A percentile compares a stretch with the other conserved stretches of the same genome.
phyloP scores from a whole-genome alignment of 139 green algal genomes.

The Raphidocelis subcapitata region DNA sequence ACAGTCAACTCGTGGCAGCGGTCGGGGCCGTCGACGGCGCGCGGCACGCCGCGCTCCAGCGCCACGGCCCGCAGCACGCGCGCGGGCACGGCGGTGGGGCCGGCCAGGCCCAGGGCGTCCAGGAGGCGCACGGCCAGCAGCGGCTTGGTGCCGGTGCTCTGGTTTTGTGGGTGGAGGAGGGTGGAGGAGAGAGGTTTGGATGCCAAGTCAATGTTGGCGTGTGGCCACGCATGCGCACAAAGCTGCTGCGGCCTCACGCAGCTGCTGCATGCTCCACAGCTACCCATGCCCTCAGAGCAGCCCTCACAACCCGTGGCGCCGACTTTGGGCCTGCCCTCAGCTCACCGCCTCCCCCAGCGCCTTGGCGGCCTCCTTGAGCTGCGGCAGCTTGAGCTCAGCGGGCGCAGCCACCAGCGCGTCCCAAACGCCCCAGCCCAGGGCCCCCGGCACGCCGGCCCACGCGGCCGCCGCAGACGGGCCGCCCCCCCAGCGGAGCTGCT shows the following conservation, averaged over 20 bases:
- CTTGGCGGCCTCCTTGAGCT: constrained; percentile 7
- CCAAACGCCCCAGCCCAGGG: constrained; percentile 11
- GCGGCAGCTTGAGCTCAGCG: neutral
- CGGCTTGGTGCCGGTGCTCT: constrained; percentile 22
- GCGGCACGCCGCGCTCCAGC: neutral
- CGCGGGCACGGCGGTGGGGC: constrained; percentile 7
- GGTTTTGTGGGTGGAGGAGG: neutral
- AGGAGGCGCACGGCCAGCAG: constrained; percentile 18
- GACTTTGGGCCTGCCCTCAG: neutral
- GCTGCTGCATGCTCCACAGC: neutral
- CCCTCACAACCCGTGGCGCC: neutral
- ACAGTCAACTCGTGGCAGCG: neutral
- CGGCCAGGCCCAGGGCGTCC: neutral
- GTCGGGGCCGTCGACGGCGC: too few relatives aligned
- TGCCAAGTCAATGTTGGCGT: neutral
- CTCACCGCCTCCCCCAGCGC: neutral
- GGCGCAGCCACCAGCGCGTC: constrained; percentile 8
- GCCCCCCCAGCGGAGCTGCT: too few relatives aligned
- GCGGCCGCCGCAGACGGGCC: neutral
- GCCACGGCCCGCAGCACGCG: neutral
- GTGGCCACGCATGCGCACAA: neutral
- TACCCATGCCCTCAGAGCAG: neutral
- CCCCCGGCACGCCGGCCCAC: neutral
- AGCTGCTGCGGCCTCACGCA: neutral
- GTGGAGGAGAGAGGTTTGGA: neutral